Percentiles rank a stretch among this genome's conserved stretches.
phyloP scores from a whole-genome alignment of 2,329 filamentous ascomycete genomes.

The Botrytis medusae region DNA sequence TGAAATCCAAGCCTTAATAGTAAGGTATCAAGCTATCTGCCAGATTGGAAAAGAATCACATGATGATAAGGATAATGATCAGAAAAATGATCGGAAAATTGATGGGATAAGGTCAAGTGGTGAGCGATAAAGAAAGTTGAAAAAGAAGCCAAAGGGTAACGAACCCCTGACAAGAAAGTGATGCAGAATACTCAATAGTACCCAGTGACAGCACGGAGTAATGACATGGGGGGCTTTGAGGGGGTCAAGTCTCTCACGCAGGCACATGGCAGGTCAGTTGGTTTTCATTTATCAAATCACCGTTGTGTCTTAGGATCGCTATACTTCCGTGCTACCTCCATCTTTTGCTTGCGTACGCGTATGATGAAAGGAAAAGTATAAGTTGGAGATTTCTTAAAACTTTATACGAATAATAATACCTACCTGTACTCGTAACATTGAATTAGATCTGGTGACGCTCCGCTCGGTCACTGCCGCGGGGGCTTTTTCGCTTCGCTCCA shows the following conservation, averaged over 20 bases:
- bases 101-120: not conserved
- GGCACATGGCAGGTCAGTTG: not conserved
- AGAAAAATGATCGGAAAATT: not conserved
- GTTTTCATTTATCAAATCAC: not conserved
- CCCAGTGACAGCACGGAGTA: not conserved
- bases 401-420: not conserved
- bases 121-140: not conserved
- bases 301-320: not conserved
- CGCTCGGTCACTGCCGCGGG: not conserved
- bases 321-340: not conserved
- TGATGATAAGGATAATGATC: constrained; percentile 4
- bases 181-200: not conserved
- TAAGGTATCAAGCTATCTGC: not conserved
- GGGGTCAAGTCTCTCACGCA: not conserved
- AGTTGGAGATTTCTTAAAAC: not conserved
- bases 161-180: constrained; percentile 2
- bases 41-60: not conserved
- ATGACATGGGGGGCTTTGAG: not conserved
- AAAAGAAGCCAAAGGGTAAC: not conserved
- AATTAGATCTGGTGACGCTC: not conserved
- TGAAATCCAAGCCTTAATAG: not conserved
- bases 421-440: not conserved
- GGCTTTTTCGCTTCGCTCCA: constrained; percentile 10
- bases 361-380: not conserved
- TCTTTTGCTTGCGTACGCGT: not conserved